phyloP scores from a whole-genome alignment of 192 early-diverging fungal species.

The Coemansia sp. region DNA sequence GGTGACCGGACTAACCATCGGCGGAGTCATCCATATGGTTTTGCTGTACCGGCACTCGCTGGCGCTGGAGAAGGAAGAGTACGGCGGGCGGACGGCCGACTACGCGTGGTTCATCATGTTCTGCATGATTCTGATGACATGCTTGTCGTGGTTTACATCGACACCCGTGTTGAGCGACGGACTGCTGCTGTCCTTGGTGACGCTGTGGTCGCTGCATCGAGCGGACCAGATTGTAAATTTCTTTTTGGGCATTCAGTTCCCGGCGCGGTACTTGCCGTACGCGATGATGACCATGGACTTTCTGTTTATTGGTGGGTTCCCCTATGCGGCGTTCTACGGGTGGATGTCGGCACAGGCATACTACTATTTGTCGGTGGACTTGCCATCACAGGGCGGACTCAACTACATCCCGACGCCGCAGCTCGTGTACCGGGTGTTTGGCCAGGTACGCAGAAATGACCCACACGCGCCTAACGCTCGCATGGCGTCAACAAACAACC shows the following conservation, averaged over 20 bases:
- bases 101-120: conserved; percentile 77
- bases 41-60: conserved; percentile 72
- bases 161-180: conserved; percentile 46
- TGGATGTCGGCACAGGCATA: conserved; percentile 69
- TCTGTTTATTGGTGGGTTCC: conserved; percentile 37
- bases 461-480: conserved; percentile 16
- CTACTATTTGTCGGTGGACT: conserved; percentile 68
- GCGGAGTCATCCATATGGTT: conserved; percentile 67
- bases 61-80: conserved; percentile 69
- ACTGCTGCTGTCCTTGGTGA: conserved; percentile 65
- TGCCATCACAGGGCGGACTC: conserved; percentile 65
- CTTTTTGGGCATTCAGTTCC: conserved; percentile 71
- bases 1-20: conserved; percentile 54
- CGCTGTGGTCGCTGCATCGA: conserved; percentile 74
- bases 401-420: conserved; percentile 68
- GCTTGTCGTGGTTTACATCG: conserved; percentile 28
- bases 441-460: conserved; percentile 32
- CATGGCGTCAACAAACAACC: conserved; percentile 14
- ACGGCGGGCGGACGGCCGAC: conserved; percentile 70
- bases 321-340: conserved; percentile 63
- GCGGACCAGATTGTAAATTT: conserved; percentile 61
- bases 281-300: conserved; percentile 63
- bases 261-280: conserved; percentile 77
- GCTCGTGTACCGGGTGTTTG: conserved; percentile 55
- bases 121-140: conserved; percentile 23